A percentile compares a stretch with the other conserved stretches of the same genome.
Evolutionary conservation across 2,329 filamentous ascomycete species (phyloP).

Genomic region (Nothomitra cinnamomea): DNA sequence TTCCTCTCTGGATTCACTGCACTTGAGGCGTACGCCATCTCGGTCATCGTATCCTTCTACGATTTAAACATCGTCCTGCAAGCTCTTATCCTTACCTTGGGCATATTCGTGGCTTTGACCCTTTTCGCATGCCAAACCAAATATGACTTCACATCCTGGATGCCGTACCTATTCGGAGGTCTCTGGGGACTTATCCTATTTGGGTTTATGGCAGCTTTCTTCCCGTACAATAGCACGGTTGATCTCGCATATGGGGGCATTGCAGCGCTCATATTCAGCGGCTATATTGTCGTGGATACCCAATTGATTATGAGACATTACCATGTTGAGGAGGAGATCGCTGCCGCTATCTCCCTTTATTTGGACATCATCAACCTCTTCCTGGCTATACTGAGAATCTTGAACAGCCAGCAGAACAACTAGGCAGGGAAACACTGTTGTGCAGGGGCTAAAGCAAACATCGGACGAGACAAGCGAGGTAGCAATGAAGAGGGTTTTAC

Average conservation of each 20-base stretch:
- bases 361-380: constrained; percentile 96
- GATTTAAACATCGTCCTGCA: constrained; percentile 69
- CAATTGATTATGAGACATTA: constrained; percentile 91
- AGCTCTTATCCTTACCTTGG: constrained; percentile 69
- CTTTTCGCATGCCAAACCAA: constrained; percentile 92
- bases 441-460: background rate
- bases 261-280: constrained; percentile 76
- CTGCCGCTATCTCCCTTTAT: constrained; percentile 85
- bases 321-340: constrained; percentile 96
- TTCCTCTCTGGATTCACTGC: constrained; percentile 85
- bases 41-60: constrained; percentile 85
- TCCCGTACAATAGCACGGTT: constrained; percentile 63
- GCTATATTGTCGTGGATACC: constrained; percentile 90
- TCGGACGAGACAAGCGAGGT: too few relatives aligned
- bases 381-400: constrained; percentile 81
- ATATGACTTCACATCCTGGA: constrained; percentile 96
- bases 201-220: constrained; percentile 81
- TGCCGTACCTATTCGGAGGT: constrained; percentile 81
- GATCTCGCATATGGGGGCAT: constrained; percentile 77
- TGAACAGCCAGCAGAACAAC: constrained; percentile 93
- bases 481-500: too few relatives aligned
- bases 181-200: constrained; percentile 87
- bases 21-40: constrained; percentile 85
- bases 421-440: constrained; percentile 26
- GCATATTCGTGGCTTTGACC: constrained; percentile 45